phyloP scores from a whole-genome alignment of 176 grass and related monocot species.

The Musa acuminata region DNA sequence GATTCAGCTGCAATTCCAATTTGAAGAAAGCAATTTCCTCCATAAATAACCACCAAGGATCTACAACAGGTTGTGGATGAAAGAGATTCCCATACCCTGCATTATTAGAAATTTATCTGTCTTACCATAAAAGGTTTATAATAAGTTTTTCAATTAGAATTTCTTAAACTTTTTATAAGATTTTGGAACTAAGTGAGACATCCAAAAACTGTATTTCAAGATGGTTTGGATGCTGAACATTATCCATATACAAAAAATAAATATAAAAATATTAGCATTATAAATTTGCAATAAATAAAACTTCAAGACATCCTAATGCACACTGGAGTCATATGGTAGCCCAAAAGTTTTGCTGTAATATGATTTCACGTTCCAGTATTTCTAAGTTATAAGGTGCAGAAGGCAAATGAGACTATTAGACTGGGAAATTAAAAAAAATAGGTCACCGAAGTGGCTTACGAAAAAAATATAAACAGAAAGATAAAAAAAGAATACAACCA shows the following conservation, averaged over 20 bases:
- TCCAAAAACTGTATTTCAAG: not conserved
- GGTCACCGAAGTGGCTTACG: too few species aligned
- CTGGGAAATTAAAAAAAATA: too few species aligned
- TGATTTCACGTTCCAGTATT: too few species aligned
- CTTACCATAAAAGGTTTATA: not conserved
- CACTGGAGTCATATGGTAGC: too few species aligned
- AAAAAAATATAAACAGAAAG: too few species aligned
- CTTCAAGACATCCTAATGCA: not conserved
- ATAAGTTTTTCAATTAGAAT: not conserved
- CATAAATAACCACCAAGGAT: slow-evolving; percentile 76
- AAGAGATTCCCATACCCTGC: slow-evolving; percentile 80
- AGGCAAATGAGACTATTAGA: too few species aligned
- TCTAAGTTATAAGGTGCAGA: too few species aligned
- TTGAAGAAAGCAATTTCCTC: slow-evolving; percentile 65
- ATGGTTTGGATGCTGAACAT: not conserved
- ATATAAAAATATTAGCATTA: too few species aligned
- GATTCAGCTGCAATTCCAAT: slow-evolving; percentile 54
- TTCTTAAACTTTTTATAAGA: too few species aligned
- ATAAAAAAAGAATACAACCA: too few species aligned
- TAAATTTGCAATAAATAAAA: not conserved
- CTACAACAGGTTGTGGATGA: slow-evolving; percentile 69
- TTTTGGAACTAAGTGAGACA: too few species aligned
- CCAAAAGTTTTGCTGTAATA: too few species aligned
- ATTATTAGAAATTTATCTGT: slow-evolving; percentile 7
- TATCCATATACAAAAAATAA: not conserved